Evolutionary conservation across 1,284 basidiomycete genomes (phyloP).

Genomic region (Fomitopsis schrenkii): DNA sequence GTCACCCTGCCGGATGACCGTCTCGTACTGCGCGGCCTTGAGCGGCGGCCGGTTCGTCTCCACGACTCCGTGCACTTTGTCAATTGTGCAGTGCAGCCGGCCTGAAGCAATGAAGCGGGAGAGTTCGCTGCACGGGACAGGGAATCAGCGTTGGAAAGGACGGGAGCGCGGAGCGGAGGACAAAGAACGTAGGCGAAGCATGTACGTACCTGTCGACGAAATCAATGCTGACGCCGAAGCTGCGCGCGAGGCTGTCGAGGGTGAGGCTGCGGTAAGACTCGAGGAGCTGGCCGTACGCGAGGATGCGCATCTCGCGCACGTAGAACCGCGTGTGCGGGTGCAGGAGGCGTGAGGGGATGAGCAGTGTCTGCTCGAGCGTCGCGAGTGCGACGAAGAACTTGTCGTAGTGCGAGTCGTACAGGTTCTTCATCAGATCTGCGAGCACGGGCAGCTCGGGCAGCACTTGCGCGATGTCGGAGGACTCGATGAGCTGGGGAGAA

Average conservation of each 20-base stretch:
- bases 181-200: not conserved
- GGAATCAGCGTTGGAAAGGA: not conserved
- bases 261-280: slow-evolving; percentile 92
- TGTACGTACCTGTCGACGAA: slow-evolving; percentile 80
- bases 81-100: slow-evolving; percentile 88
- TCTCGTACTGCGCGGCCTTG: slow-evolving; percentile 91
- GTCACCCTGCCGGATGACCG: slow-evolving; percentile 86
- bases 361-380: slow-evolving; percentile 83
- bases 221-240: slow-evolving; percentile 87
- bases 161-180: not conserved
- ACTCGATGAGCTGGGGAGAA: slow-evolving; percentile 47
- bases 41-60: slow-evolving; percentile 88
- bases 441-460: slow-evolving; percentile 68
- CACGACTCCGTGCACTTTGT: slow-evolving; percentile 91
- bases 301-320: slow-evolving; percentile 94
- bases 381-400: slow-evolving; percentile 92
- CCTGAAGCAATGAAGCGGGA: slow-evolving; percentile 91
- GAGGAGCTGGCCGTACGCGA: slow-evolving; percentile 89
- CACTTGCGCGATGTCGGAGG: slow-evolving; percentile 72
- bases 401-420: slow-evolving; percentile 94
- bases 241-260: slow-evolving; percentile 79
- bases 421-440: slow-evolving; percentile 65
- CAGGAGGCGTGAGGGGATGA: slow-evolving; percentile 84
- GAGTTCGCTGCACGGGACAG: slow-evolving; percentile 60
- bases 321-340: slow-evolving; percentile 89